A percentile compares a stretch with the other conserved stretches of the same genome.
Evolutionary conservation across 1,284 basidiomycete genomes (phyloP).

Genomic region (Blastosporella zonata): DNA sequence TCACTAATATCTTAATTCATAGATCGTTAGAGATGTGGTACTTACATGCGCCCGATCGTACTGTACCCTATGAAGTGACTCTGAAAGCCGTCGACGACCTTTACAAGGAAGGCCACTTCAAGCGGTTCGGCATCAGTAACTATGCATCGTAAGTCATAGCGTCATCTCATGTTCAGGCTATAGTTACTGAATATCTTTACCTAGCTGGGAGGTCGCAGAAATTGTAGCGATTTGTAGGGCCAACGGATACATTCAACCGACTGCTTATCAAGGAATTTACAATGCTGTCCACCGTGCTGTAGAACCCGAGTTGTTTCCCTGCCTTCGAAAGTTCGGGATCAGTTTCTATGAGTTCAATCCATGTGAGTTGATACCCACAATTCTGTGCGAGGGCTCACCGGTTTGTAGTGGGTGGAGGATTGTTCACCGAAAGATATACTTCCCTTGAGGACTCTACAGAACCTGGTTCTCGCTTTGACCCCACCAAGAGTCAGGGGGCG

Average conservation of each 20-base stretch:
- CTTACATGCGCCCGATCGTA: constrained; percentile 49
- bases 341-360: constrained; percentile 61
- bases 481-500: constrained; percentile 30
- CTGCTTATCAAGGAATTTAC: constrained; percentile 66
- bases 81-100: constrained; percentile 46
- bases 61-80: constrained; percentile 45
- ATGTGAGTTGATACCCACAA: constrained; percentile 18
- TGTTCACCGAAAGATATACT: constrained; percentile 40
- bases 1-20: neutral
- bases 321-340: constrained; percentile 59
- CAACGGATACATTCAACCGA: constrained; percentile 58
- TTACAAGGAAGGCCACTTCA: constrained; percentile 38
- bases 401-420: constrained; percentile 37
- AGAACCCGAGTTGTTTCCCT: constrained; percentile 62
- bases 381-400: neutral
- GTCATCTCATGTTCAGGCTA: neutral
- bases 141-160: constrained; percentile 28
- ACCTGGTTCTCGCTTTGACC: constrained; percentile 42
- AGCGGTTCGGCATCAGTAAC: constrained; percentile 35
- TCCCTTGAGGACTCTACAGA: constrained; percentile 32
- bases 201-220: constrained; percentile 58
- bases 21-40: constrained; percentile 39
- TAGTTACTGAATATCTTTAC: neutral
- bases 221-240: constrained; percentile 52
- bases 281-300: constrained; percentile 49